phyloP scores from a whole-genome alignment of 192 early-diverging fungal species.

The Geranomyces michiganensis region DNA sequence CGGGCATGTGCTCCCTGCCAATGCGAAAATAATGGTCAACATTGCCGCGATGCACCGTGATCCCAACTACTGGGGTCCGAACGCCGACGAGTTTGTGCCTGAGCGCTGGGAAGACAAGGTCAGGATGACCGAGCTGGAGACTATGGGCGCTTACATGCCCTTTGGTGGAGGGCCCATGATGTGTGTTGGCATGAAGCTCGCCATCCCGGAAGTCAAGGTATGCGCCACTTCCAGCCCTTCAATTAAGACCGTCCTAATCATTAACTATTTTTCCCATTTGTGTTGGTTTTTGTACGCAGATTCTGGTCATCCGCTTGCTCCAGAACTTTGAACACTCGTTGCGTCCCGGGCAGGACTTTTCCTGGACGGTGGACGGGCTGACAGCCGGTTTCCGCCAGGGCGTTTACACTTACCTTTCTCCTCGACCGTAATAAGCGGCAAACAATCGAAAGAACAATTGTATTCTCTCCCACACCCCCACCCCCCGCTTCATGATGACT shows the following conservation, averaged over 20 bases:
- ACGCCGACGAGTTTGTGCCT: conserved; percentile 58
- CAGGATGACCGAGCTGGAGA: conserved; percentile 27
- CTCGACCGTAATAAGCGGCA: too few species aligned
- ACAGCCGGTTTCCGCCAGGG: conserved; percentile 5
- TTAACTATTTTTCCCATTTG: too few species aligned
- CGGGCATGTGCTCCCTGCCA: conserved; percentile 47
- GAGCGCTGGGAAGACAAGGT: conserved; percentile 52
- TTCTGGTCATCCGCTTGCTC: conserved; percentile 1
- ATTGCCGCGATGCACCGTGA: background rate
- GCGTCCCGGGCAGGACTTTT: conserved; percentile 7
- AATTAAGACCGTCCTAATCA: too few species aligned
- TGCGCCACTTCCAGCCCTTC: background rate
- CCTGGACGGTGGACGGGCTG: conserved; percentile 5
- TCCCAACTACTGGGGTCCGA: conserved; percentile 44
- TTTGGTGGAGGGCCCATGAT: conserved; percentile 38
- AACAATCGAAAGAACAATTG: too few species aligned
- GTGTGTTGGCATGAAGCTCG: conserved; percentile 33
- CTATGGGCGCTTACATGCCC: conserved; percentile 30
- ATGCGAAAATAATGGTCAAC: background rate
- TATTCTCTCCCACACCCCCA: too few species aligned
- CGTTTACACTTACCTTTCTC: background rate
- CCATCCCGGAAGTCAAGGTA: conserved; percentile 29
- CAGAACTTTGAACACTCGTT: background rate
- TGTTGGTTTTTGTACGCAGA: too few species aligned
- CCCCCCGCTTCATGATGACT: too few species aligned